Base-by-base conservation (phyloP, 306 rosid species). In the Myrica gale region DNA sequence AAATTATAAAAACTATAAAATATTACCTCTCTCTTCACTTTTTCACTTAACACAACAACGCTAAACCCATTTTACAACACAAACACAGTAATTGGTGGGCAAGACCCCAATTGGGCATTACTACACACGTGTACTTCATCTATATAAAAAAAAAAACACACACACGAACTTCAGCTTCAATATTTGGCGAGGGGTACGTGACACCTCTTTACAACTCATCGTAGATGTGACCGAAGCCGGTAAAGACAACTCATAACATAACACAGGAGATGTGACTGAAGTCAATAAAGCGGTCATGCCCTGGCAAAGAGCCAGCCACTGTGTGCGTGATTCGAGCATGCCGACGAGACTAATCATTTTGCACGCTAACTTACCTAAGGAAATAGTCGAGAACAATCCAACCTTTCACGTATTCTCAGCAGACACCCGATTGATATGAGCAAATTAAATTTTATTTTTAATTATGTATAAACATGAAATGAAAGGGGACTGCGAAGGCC, bases 201-300 rank as follows among this genome's bases (percentile, higher is more conserved):
- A 8, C 41, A 0, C 47, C 47, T 1, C 9, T 63, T 63, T 39
- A 39, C 48, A 63, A 63, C 44, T 63, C 69, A 41, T 7, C 1
- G 47, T 37, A 63, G 69, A 63, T n/a, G 48, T 65, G 70, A 65
- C 26, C 9, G 47, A 42, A 42, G 70, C 39, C 70, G 42, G 12
- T 17, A 65, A 42, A 42, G 50, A 42, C 70, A 41, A 65, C 48
- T 65, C 47, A 42, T 1, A 1, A 65, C 48, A 41, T n/a, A n/a
- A n/a, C 47, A 42, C 0, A 0, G 50, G 16, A 65, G 50, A 65
- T 65, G 26, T 17, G 70, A 65, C 70, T 17, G 11, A n/a, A 42
- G 50, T 65, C 69, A 65, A 65, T 65, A 65, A 17, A 65, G 21
- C 12, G 7, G 48, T 65, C 23, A 65, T 65, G 69, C 32, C 70